Base-by-base conservation (phyloP, 78 protist genomes). In the Planoprotostelium fungivorum region DNA sequence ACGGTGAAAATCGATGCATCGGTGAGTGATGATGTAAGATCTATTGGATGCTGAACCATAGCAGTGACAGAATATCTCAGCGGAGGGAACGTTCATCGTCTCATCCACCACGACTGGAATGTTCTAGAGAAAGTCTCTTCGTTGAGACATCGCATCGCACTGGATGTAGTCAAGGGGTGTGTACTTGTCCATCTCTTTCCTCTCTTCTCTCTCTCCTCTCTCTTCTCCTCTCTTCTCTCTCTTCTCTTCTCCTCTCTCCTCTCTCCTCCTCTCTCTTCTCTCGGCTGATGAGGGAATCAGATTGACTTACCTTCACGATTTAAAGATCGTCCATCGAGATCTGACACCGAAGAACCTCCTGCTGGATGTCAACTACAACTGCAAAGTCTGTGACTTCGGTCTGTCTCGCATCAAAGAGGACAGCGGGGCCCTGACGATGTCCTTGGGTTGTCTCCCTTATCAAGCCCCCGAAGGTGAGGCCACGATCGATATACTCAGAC, bases 381-480 rank as follows among this genome's bases (percentile, higher is more conserved):
- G 93, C 0, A 88, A 89, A 36, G 93, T 94, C 0, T 90, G 94
- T 0, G 96, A 94, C 86, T 94, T 94, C 86, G 96, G 96, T 34
- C 38, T 94, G 0, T 37, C 89, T 1, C 84, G 91, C 5, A 51
- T 51, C 73, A 51, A 51, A 34, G 94, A 92, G 38, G 93, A 92
- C 89, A 90, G 92, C 9, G 89, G 89, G 10, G 94, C 89, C 35
- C 89, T 92, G 94, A 92, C 94, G 0, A 84, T 86, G n/a, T 89
- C 94, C 0, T 90, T 92, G 0, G 94, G 94, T 29, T 86, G 37
- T 73, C 89, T 92, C 29, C 91, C 92, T 9, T 92, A 87, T 88
- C 94, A 92, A 89, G 94, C 94, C 84, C 94, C 94, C 1, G 94
- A 92, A 51, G 73, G 73, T 51, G n/a, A n/a, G n/a, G 16, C 73